Conservation (phyloP, 2,329 filamentous ascomycete species). For the Trichoderma arundinaceum region DNA sequence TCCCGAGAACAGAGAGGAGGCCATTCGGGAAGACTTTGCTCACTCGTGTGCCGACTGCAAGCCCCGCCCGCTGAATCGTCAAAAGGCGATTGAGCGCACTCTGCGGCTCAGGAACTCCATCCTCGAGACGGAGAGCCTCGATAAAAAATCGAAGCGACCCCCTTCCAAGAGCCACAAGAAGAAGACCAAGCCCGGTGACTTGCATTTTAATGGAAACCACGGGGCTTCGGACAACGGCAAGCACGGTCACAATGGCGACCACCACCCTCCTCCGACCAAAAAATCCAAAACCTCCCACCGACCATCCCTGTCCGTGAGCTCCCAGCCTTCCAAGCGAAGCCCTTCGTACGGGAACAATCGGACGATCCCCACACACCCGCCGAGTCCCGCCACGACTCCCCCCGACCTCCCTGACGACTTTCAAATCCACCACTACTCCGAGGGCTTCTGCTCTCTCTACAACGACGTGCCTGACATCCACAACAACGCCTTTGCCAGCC, state of each 20-base stretch:
- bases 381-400: slow-evolving; percentile 79
- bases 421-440: slow-evolving; percentile 71
- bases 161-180: slow-evolving; percentile 86
- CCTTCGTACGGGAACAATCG: slow-evolving; percentile 66
- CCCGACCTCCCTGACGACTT: slow-evolving; percentile 68
- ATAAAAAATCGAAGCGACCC: slow-evolving; percentile 76
- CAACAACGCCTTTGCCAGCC: slow-evolving; percentile 78
- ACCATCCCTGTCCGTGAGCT: slow-evolving; percentile 74
- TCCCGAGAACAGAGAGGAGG: slow-evolving; percentile 70
- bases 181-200: slow-evolving; percentile 74
- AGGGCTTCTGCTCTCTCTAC: slow-evolving; percentile 77
- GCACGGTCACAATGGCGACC: slow-evolving; percentile 52
- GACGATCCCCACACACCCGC: slow-evolving; percentile 62
- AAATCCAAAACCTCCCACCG: slow-evolving; percentile 84
- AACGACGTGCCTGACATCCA: slow-evolving; percentile 66
- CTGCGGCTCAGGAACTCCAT: slow-evolving; percentile 62
- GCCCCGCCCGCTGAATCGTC: slow-evolving; percentile 74
- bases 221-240: slow-evolving; percentile 62
- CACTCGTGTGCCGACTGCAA: slow-evolving; percentile 92
- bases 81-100: slow-evolving; percentile 73
- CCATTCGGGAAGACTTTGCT: slow-evolving; percentile 72
- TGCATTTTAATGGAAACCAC: slow-evolving; percentile 70
- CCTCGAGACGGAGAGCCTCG: slow-evolving; percentile 54
- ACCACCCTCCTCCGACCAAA: slow-evolving; percentile 67
- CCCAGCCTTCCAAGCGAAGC: slow-evolving; percentile 68